Conservation (phyloP, 2,329 filamentous ascomycete genomes). For the Orbilia javanica region DNA sequence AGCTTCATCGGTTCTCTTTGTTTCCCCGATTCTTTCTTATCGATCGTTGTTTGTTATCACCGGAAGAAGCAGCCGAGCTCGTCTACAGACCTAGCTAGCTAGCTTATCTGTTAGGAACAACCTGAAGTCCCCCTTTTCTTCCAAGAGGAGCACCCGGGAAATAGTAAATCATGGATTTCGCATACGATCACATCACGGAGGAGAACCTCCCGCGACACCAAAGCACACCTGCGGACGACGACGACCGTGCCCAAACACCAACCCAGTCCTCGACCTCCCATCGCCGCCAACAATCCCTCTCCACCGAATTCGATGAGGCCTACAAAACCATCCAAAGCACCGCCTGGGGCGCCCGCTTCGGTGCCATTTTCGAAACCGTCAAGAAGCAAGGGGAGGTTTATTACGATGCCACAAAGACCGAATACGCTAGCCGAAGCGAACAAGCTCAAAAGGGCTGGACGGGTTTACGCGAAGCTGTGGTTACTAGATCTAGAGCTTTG, state of each 20-base stretch:
- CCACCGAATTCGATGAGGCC: slow-evolving; percentile 90
- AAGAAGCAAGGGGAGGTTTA: slow-evolving; percentile 94
- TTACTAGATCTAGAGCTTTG: slow-evolving; percentile 79
- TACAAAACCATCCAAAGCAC: slow-evolving; percentile 93
- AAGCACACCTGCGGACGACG: slow-evolving; percentile 68
- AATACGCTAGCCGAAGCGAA: slow-evolving; percentile 81
- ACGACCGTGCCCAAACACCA: slow-evolving; percentile 65
- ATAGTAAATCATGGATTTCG: slow-evolving; percentile 90
- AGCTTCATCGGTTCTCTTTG: not conserved
- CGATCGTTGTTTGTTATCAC: not conserved
- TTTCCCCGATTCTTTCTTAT: not conserved
- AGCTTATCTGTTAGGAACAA: not conserved
- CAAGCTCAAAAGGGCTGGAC: slow-evolving; percentile 86
- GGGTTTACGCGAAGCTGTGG: slow-evolving; percentile 76
- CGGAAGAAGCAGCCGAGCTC: slow-evolving; percentile 1
- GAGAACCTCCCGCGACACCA: slow-evolving; percentile 76
- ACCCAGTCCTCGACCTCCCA: slow-evolving; percentile 58
- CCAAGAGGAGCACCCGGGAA: not conserved
- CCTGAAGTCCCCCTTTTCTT: not conserved
- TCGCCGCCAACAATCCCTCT: slow-evolving; percentile 72
- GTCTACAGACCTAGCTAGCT: slow-evolving; percentile 14
- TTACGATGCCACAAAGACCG: slow-evolving; percentile 83
- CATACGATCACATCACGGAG: slow-evolving; percentile 96
- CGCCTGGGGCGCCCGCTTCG: slow-evolving; percentile 89
- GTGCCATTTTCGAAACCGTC: slow-evolving; percentile 90